These are phyloP conservation scores for Platanthera guangdongensis DNA, from an alignment of 106 monocot species.

Conservation along the genomic window DNA sequence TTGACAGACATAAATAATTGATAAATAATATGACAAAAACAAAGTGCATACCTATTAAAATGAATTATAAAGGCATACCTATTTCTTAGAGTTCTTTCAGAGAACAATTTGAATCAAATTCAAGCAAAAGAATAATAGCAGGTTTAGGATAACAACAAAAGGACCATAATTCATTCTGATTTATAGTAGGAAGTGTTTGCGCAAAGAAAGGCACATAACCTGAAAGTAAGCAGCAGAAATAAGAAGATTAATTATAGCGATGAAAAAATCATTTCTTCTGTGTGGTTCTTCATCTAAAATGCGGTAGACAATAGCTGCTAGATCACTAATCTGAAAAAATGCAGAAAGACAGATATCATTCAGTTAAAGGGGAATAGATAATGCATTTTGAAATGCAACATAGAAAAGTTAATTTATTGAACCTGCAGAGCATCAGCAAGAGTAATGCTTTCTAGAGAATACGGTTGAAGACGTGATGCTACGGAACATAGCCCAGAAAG, in stretches of 20 bases:
- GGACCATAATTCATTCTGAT: not conserved
- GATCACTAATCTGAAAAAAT: conserved; percentile 35
- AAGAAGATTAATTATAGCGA: conserved; percentile 43
- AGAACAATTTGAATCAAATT: not conserved
- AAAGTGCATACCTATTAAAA: not conserved
- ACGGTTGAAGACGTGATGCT: conserved; percentile 35
- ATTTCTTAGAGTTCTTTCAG: not conserved
- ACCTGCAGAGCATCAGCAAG: conserved; percentile 55
- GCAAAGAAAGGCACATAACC: conserved; percentile 21
- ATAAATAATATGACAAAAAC: not conserved
- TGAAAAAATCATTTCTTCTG: conserved; percentile 30
- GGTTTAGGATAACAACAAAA: not conserved
- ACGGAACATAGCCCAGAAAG: conserved; percentile 45
- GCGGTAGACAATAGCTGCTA: conserved; percentile 21
- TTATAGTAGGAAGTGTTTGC: not conserved
- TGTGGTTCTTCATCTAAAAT: conserved; percentile 32
- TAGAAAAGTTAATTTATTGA: not conserved
- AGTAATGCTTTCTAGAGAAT: conserved; percentile 36
- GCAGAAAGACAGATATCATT: not conserved
- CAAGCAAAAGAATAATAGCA: not conserved
- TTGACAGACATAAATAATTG: too few relatives aligned
- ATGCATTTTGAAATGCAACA: not conserved
- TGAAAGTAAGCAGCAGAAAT: conserved; percentile 53
- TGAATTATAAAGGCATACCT: not conserved
- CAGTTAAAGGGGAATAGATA: not conserved